Base-by-base conservation (phyloP, 2,329 filamentous ascomycete genomes). In the Hypoxylon sp. region DNA sequence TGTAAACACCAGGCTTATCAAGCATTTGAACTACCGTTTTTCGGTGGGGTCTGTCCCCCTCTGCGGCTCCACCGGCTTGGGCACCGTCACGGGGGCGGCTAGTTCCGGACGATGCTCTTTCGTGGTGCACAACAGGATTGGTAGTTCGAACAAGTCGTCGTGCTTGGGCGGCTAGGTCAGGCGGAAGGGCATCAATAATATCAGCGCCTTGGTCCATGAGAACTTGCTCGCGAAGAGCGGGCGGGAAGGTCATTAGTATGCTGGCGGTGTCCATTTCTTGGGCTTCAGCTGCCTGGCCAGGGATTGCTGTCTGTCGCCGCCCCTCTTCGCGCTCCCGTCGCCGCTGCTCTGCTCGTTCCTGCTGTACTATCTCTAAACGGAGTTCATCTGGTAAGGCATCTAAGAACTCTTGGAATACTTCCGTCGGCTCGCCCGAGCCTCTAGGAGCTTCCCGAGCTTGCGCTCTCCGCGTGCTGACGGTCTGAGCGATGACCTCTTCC, bases 21-120 rank as follows among this genome's bases (percentile, higher is more conserved):
- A 99, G 83, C 88, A 99, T 96, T 69, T 99, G 94, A 16, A 96
- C 89, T 50, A 95, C 89, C 15, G 90, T 87, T 55, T 89, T 88
- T 49, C 90, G 86, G 64, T 89, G 87, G 26, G 79, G 74, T 73
- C 91, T 93, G 60, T 83, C 73, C 60, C 50, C 57, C 7, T 64
- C 65, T 17, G 55, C 49, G 27, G 61, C 59, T 17, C 65, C 62
- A 41, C 66, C 67, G 11, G 65, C 32, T 31, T 63, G 59, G 23
- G 49, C 42, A 31, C 44, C 36, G 27, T 66, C 65, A 26, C 62
- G 62, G 8, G 55, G 56, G 25, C 61, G 64, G 26, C 49, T 59
- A n/a, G 51, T 34, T n/a, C 57, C 50, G 8, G 59, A 36, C 70
- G 57, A 80, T 73, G 59, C 78, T 73, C 62, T 75, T 71, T 50